Evolutionary conservation across 148 eudicot species (phyloP), one percentile per base, ranked within the genome.

Genomic region (Cornus suecica): DNA sequence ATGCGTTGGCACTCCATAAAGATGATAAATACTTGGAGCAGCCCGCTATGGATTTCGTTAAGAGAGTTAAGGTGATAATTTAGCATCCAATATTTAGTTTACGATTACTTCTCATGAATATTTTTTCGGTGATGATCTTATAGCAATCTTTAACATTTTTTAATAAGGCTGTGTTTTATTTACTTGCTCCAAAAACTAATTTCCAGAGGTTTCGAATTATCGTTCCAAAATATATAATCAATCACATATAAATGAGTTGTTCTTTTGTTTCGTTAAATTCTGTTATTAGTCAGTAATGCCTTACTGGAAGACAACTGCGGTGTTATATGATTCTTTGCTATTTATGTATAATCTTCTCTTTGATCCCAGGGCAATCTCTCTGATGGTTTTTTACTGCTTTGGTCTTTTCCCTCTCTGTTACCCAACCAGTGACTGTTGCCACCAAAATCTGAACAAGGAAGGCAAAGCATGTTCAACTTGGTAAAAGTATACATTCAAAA

Each of bases 21-120:
- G 69, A 78, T 41, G 81, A 78, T 30, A 61, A 41, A 54, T 78
- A 78, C 41, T 66, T 78, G 66, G 66, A 78, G 7, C 66, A 78
- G 65, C 81, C 81, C 51, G 81, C 81, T 15, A 30, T 78, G 34
- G 81, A 78, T 72, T 62, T 74, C 52, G 66, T 78, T 10, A 78
- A 78, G 61, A 65, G 71, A 72, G 70, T 78, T 23, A 78, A 78
- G 80, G 80, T 78, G 32, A 66, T 32, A 25, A 30, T 76, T 27
- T 34, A 18, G 28, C 26, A 26, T 13, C 11, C 22, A 0, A 8
- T n/a, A 29, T 68, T 68, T 22, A 58, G 5, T n/a, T 58, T 52
- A 20, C 16, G 1, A 14, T 52, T 52, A 14, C 2, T 20, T 20
- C n/a, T 58, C 20, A 48, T 2, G 4, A 48, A 48, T 48, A 16